phyloP scores from a whole-genome alignment of 1,284 basidiomycete species.

The Ganoderma lucidum region DNA sequence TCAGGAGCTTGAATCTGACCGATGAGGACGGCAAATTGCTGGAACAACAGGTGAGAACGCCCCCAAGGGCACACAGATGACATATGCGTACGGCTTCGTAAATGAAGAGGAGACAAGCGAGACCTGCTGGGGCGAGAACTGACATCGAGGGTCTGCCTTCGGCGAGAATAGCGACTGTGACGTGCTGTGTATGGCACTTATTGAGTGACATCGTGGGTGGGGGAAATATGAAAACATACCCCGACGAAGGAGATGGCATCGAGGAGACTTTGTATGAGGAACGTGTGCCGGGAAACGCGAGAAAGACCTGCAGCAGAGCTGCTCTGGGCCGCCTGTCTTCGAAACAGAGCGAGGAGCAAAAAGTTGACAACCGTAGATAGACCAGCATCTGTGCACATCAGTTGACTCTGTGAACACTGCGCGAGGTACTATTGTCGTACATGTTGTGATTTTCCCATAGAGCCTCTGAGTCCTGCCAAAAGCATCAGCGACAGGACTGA shows the following conservation, averaged over 20 bases:
- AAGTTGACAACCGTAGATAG: slow-evolving; percentile 74
- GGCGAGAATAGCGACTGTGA: slow-evolving; percentile 84
- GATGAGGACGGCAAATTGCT: slow-evolving; percentile 87
- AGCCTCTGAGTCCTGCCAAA: slow-evolving; percentile 63
- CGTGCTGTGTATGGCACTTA: slow-evolving; percentile 52
- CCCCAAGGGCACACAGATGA: not conserved
- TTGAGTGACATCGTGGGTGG: not conserved
- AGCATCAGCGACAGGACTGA: not conserved
- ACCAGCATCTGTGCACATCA: slow-evolving; percentile 67
- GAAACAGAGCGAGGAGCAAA: slow-evolving; percentile 68
- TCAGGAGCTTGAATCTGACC: slow-evolving; percentile 87
- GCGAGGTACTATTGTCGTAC: slow-evolving; percentile 56
- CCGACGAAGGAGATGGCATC: slow-evolving; percentile 87
- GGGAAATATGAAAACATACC: slow-evolving; percentile 35
- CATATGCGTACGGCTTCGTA: slow-evolving; percentile 70
- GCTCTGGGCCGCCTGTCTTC: slow-evolving; percentile 76
- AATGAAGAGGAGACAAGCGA: slow-evolving; percentile 75
- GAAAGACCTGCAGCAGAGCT: slow-evolving; percentile 83
- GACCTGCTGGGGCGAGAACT: slow-evolving; percentile 82
- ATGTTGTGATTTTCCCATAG: slow-evolving; percentile 84
- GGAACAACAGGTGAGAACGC: slow-evolving; percentile 12
- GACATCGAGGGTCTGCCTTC: slow-evolving; percentile 83
- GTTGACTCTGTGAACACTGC: not conserved
- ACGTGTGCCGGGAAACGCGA: slow-evolving; percentile 83
- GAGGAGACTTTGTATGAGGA: slow-evolving; percentile 78